Evolutionary conservation across 2,329 filamentous ascomycete genomes (phyloP).

Genomic region (Aureobasidium subglaciale): DNA sequence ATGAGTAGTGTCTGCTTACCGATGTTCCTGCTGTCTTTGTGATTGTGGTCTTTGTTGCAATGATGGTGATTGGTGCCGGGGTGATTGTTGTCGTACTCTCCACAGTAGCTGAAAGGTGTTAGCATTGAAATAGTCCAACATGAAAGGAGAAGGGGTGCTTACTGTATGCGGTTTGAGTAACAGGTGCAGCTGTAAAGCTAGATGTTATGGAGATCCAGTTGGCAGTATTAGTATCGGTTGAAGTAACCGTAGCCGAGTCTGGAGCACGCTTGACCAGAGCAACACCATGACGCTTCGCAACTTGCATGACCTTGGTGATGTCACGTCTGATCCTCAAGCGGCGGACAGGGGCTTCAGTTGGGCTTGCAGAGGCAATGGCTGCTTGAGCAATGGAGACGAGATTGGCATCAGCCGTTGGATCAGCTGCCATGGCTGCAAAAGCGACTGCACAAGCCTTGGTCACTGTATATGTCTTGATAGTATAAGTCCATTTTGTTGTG

Average conservation of each 20-base stretch:
- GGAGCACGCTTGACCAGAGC: conserved; percentile 26
- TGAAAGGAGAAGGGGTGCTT: neutral
- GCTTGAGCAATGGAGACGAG: neutral
- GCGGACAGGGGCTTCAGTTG: neutral
- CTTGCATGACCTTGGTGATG: neutral
- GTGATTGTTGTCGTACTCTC: conserved; percentile 3
- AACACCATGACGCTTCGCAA: neutral
- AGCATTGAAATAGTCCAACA: neutral
- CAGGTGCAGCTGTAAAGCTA: conserved; percentile 20
- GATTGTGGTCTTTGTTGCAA: neutral
- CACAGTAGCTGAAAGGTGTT: neutral
- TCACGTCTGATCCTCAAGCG: neutral
- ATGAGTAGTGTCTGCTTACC: neutral
- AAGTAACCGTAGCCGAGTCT: conserved; percentile 28
- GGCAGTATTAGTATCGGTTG: conserved; percentile 23
- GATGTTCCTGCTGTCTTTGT: neutral
- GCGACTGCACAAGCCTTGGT: conserved; percentile 28
- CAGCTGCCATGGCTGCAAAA: neutral
- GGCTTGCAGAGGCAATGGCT: neutral
- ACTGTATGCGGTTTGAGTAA: conserved; percentile 20
- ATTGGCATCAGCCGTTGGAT: neutral
- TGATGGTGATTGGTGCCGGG: conserved; percentile 1
- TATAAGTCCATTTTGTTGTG: neutral
- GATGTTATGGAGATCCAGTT: conserved; percentile 20
- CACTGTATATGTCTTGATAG: conserved; percentile 22